Evolutionary conservation across 495 filamentous ascomycete species (phyloP), one percentile per base, ranked within the genome.

Genomic region (Glutinoglossum americanum): DNA sequence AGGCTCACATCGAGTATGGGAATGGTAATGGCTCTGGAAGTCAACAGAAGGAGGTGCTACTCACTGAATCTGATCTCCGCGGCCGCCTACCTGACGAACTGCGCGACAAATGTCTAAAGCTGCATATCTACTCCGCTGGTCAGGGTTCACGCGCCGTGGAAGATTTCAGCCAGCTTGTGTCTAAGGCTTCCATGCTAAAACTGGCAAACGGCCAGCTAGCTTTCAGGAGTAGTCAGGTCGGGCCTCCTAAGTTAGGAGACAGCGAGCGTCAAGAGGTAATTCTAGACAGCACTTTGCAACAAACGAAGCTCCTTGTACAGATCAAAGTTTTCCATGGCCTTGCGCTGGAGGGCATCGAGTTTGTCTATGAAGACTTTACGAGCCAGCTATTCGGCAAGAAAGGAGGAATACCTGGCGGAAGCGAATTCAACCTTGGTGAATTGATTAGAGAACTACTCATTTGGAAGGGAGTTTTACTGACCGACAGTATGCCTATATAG

Each of bases 311-410:
- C 33, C 71, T 96, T 60, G 82, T 77, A 0, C 77, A 76, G 8
- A 77, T 96, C 53, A 77, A 79, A 44, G 71, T 96, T 7, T 94
- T 88, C 61, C 83, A 89, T 62, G 88, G 85, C 0, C 69, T 71
- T 58, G 82, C 85, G 7, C 60, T 97, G 53, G 86, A 94, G 66
- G 92, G 92, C 0, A 62, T 98, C 11, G 92, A 96, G 64, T 96
- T 98, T 65, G 76, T 83, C 59, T 98, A 95, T 64, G 92, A 96
- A 60, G 89, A 97, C 67, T 74, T 74, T 27, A 84, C 84, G 1
- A 84, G 76, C 58, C 90, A 98, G 67, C 70, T 98, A 15, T 94
- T 98, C 72, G 92, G 92, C 25, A 89, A 87, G 61, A 74, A 77
- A 60, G 87, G 84, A 7, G 87, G 85, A 0, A 83, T 84, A 61